Evolutionary conservation across 495 filamentous ascomycete genomes (phyloP), one percentile per base, ranked within the genome.

Genomic region (Margaritispora aquatica): DNA sequence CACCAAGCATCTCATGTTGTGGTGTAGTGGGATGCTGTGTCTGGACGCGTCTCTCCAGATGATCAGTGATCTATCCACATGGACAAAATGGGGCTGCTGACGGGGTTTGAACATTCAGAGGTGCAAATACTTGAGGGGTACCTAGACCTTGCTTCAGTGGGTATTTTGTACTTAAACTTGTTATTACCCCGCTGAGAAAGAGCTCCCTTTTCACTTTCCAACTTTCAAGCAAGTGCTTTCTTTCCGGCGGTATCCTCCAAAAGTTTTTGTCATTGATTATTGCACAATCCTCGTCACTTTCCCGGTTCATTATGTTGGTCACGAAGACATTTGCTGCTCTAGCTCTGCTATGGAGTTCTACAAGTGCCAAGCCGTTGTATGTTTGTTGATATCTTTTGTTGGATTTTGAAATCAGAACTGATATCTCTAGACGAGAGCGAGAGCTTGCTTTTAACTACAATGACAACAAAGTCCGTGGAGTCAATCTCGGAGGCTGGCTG

Each of bases 401-500:
- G n/a, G n/a, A n/a, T n/a, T n/a, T n/a, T n/a, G n/a, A 17, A 50
- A 22, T 21, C 22, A 13, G 2, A 13, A 22, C 34, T 29, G 15
- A 41, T 47, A 52, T 60, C 54, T 60, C 22, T 27, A 4, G 61
- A 31, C 38, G 22, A 38, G 56, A 61, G 36, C 36, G 65, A 66
- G 26, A 64, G 60, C 34, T 71, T 58, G 41, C 55, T 24, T 64
- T 64, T 51, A 63, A 77, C 48, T 83, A 79, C 66, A 70, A 72
- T 53, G 57, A 60, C 26, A 60, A 75, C 0, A 77, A 76, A 58
- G 73, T 83, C 36, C 77, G 75, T 17, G 81, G 81, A 55, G 80
- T 84, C 29, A 83, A 83, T 59, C 71, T 83, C 8, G 81, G 81
- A 57, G 81, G 80, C 13, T 83, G 81, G 81, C 72, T 84, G 22